Evolutionary conservation across 192 early-diverging fungal genomes (phyloP), one percentile per base, ranked within the genome.

Genomic region (Coemansia sp.): DNA sequence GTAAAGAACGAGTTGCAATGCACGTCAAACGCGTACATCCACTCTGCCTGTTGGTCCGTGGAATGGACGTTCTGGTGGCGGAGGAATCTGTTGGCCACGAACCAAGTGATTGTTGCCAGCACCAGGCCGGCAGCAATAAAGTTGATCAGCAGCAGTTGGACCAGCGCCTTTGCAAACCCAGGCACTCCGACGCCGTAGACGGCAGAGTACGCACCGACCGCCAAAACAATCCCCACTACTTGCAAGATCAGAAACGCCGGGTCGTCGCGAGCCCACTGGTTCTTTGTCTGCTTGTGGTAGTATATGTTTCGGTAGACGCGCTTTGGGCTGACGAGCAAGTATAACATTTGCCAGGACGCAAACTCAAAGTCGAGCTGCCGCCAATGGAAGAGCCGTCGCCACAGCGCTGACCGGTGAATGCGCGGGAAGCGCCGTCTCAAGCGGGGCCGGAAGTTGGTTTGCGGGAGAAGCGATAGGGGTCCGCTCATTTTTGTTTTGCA

Each of bases 211-310:
- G 74, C 74, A 1, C 39, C 49, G 0, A 67, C 66, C 18, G 56
- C 40, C 18, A 40, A 20, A 7, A 64, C 75, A 16, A 97, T 83
- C 20, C 85, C 81, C 25, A 83, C 66, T 25, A 87, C 84, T 35
- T 93, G 76, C 25, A 98, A 66, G 13, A 95, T 87, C 39, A 96
- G 76, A 67, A 97, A 97, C 18, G 95, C 95, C 25, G 96, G 95
- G 82, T 98, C 96, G 73, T 98, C 96, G 61, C 96, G 68, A 35
- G 95, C 93, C 95, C 95, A 98, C 66, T 96, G 93, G 77, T 97
- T 98, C 72, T 98, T 98, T 21, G 96, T 97, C 83, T 98, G 95
- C 82, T 95, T 97, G 81, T 97, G 93, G 75, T 95, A 95, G 77
- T 95, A 94, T 56, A 97, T 93, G 77, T 92, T 97, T 55, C 93